Conservation (phyloP, 2,329 filamentous ascomycete genomes). For the Diaporthe sp. region DNA sequence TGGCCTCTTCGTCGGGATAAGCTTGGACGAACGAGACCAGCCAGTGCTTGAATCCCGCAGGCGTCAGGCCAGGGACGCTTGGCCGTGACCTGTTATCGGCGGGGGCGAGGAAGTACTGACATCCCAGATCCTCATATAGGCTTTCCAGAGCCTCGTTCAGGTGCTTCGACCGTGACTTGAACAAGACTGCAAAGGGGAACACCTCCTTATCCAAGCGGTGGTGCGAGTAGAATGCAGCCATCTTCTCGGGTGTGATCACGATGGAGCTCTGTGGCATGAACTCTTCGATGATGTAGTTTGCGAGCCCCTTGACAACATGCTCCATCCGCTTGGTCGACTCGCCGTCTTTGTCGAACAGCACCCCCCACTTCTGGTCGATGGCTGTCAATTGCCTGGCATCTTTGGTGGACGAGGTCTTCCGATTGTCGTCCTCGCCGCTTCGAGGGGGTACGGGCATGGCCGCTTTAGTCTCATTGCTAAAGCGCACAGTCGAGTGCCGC, state of each 20-base stretch:
- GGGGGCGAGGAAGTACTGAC: conserved; percentile 77
- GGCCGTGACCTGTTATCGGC: conserved; percentile 65
- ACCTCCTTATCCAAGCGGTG: conserved; percentile 75
- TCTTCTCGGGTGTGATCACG: conserved; percentile 82
- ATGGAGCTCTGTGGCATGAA: conserved; percentile 77
- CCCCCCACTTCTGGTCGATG: conserved; percentile 82
- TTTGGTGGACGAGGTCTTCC: conserved; percentile 9
- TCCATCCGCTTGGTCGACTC: conserved; percentile 77
- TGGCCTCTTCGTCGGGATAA: conserved; percentile 81
- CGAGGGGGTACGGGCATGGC: conserved; percentile 17
- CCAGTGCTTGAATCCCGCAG: conserved; percentile 79
- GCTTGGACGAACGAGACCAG: conserved; percentile 80
- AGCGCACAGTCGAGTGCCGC: conserved; percentile 37
- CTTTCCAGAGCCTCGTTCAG: conserved; percentile 67
- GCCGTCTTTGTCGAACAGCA: conserved; percentile 77
- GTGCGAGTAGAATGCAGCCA: conserved; percentile 79
- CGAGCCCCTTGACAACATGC: conserved; percentile 81
- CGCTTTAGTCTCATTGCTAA: conserved; percentile 40
- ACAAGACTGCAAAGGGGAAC: conserved; percentile 77
- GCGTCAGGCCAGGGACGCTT: conserved; percentile 75
- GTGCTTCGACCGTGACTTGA: conserved; percentile 58
- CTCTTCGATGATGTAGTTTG: conserved; percentile 79
- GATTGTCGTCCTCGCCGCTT: conserved; percentile 12
- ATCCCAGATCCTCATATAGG: conserved; percentile 68
- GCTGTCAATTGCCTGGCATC: conserved; percentile 63